A percentile compares a stretch with the other conserved stretches of the same genome.
phyloP scores from a whole-genome alignment of 306 rosid species.

The Albizia julibrissin region DNA sequence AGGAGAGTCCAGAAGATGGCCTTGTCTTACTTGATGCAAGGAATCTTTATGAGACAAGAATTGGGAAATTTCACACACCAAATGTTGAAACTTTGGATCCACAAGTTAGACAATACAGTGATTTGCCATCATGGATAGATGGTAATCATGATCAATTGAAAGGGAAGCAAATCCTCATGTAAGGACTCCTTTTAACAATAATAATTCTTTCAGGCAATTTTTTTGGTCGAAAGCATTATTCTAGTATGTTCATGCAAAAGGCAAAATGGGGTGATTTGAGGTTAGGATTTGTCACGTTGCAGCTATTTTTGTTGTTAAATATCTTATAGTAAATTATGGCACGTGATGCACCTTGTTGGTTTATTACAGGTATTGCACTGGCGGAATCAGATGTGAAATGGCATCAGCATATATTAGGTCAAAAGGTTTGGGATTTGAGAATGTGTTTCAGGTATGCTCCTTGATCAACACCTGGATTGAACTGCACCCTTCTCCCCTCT shows the following conservation, averaged over 20 bases:
- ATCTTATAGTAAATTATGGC: neutral
- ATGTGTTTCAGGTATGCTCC: conserved; percentile 80
- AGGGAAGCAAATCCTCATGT: conserved; percentile 86
- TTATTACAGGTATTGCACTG: conserved; percentile 86
- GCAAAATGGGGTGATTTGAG: conserved; percentile 1
- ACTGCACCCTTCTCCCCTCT: neutral
- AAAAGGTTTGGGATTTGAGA: conserved; percentile 87
- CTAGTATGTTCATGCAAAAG: neutral
- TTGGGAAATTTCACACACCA: conserved; percentile 80
- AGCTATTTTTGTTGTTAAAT: neutral
- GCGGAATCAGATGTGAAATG: conserved; percentile 97
- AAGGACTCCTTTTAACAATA: conserved; percentile 30
- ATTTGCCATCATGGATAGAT: conserved; percentile 88
- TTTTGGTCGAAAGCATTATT: neutral
- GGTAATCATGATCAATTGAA: conserved; percentile 59
- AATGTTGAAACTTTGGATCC: conserved; percentile 81
- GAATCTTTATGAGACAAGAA: conserved; percentile 90
- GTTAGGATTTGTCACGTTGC: neutral
- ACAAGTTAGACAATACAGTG: conserved; percentile 83
- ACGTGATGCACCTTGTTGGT: conserved; percentile 32
- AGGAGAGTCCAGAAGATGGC: conserved; percentile 34
- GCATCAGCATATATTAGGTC: conserved; percentile 94
- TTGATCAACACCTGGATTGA: conserved; percentile 24
- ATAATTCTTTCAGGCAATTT: neutral
- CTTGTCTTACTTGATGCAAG: conserved; percentile 86